Evolutionary conservation across 2,329 filamentous ascomycete genomes (phyloP).

Genomic region (Ascochyta viciae-villosae): DNA sequence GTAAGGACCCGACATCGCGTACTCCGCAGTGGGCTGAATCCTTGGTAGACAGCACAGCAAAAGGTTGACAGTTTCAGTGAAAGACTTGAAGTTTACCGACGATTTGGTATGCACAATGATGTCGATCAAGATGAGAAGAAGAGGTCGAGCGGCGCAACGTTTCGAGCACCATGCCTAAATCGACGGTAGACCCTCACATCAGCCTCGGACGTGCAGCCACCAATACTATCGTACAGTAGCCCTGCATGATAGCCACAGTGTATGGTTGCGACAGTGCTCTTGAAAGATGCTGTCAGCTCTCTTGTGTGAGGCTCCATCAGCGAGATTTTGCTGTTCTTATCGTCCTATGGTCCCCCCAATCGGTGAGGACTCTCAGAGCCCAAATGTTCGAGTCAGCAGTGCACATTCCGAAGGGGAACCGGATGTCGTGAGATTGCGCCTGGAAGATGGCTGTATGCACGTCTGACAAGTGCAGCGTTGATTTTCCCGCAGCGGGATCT

Average conservation of each 20-base stretch:
- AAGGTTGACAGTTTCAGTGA: not conserved
- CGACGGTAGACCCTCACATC: slow-evolving; percentile 21
- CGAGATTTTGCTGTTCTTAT: slow-evolving; percentile 20
- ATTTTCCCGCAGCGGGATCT: slow-evolving; percentile 30
- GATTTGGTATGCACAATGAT: slow-evolving; percentile 10
- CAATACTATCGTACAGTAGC: slow-evolving; percentile 48
- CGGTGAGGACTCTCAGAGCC: slow-evolving; percentile 10
- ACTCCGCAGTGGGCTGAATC: slow-evolving; percentile 23
- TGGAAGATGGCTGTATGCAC: slow-evolving; percentile 1
- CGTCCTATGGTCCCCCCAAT: slow-evolving; percentile 14
- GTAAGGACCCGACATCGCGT: slow-evolving; percentile 6
- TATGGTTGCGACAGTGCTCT: slow-evolving; percentile 27
- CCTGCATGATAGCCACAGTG: slow-evolving; percentile 43
- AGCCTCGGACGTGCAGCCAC: slow-evolving; percentile 41
- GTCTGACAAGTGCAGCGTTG: slow-evolving; percentile 16
- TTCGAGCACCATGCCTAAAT: slow-evolving; percentile 19
- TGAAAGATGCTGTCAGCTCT: slow-evolving; percentile 33
- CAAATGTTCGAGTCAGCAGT: slow-evolving; percentile 14
- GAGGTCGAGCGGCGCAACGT: slow-evolving; percentile 9
- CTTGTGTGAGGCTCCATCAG: slow-evolving; percentile 18
- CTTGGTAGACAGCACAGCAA: slow-evolving; percentile 8
- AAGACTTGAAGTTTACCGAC: not conserved
- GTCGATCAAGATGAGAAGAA: not conserved
- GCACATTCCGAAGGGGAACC: slow-evolving; percentile 25
- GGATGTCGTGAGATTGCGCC: slow-evolving; percentile 16